Evolutionary conservation across 306 rosid species (phyloP), one percentile per base, ranked within the genome.

Genomic region (Canavalia ensiformis): DNA sequence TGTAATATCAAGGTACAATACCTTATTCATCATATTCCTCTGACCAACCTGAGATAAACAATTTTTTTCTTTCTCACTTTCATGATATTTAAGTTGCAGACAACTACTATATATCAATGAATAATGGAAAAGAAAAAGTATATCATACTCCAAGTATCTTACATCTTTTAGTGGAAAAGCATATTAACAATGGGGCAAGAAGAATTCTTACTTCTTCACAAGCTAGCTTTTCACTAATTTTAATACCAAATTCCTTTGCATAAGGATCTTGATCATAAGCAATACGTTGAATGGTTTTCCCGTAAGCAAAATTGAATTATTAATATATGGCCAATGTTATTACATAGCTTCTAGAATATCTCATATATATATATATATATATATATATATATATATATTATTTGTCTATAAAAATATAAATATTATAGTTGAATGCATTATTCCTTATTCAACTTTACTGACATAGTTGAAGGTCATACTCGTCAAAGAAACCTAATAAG

Each of bases 11-110:
- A 79, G 59, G 56, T 65, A 4, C 42, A 54, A 6, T 88, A 95
- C 99, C 97, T 95, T 95, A 92, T 95, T 95, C 97, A 91, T 90
- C 99, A 95, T 95, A 83, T 95, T 95, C 99, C 99, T 93, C 86
- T 95, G 99, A 77, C 99, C 99, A 81, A 95, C 97, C 86, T 95
- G 99, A 42, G 99, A 97, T 79, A 95, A 88, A 82, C 99, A 95
- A 84, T 91, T 90, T 88, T 95, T 95, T 81, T 93, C 99, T 85
- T 93, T 95, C 12, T 97, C 99, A 64, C 91, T 90, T 42, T 95
- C 99, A 55, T 95, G 97, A 86, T 95, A 95, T 76, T 95, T 95
- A 73, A 95, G 90, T 97, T 95, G 97, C 88, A 44, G 39, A 71
- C 72, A 82, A 57, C 51, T 35, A 9, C 46, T 45, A 41, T 65